Percentiles rank a stretch among this genome's conserved stretches.
phyloP scores from a whole-genome alignment of 202 grass and related monocot genomes.

The Zoysia matrella region DNA sequence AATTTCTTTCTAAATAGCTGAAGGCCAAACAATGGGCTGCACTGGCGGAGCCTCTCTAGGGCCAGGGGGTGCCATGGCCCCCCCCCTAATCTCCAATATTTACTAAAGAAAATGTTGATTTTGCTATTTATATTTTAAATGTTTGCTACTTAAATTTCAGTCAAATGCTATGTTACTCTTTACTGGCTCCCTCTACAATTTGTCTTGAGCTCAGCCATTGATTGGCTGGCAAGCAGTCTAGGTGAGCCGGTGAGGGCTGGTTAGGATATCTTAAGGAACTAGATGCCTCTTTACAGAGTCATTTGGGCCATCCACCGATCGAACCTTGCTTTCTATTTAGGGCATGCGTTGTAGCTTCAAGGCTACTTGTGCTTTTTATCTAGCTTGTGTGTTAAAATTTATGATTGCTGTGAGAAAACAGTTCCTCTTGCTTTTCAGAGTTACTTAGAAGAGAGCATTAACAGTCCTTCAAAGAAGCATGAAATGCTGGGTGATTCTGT shows the following conservation, averaged over 20 bases:
- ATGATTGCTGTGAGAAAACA: conserved; percentile 18
- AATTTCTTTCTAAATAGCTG: too few species aligned
- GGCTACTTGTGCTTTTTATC: conserved; percentile 22
- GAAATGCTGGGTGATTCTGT: conserved; percentile 91
- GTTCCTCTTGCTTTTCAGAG: conserved; percentile 52
- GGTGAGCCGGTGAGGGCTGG: not conserved
- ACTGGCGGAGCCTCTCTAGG: too few species aligned
- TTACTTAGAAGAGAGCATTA: conserved; percentile 85
- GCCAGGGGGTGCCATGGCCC: too few species aligned
- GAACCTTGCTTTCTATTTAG: not conserved
- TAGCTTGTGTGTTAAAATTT: conserved; percentile 6
- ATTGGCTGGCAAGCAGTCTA: not conserved
- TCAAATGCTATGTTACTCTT: too few species aligned
- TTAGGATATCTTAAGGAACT: conserved; percentile 15
- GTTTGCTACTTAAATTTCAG: too few species aligned
- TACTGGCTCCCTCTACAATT: too few species aligned
- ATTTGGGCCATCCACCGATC: not conserved
- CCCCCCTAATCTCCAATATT: too few species aligned
- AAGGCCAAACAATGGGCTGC: too few species aligned
- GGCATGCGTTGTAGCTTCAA: conserved; percentile 12
- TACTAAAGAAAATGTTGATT: too few species aligned
- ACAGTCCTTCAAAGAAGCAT: conserved; percentile 70
- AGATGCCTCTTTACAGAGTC: not conserved
- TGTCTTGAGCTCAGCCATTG: too few species aligned
- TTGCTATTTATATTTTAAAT: too few species aligned